phyloP scores from a whole-genome alignment of 2,329 filamentous ascomycete genomes.

The Fusarium cicatricum region DNA sequence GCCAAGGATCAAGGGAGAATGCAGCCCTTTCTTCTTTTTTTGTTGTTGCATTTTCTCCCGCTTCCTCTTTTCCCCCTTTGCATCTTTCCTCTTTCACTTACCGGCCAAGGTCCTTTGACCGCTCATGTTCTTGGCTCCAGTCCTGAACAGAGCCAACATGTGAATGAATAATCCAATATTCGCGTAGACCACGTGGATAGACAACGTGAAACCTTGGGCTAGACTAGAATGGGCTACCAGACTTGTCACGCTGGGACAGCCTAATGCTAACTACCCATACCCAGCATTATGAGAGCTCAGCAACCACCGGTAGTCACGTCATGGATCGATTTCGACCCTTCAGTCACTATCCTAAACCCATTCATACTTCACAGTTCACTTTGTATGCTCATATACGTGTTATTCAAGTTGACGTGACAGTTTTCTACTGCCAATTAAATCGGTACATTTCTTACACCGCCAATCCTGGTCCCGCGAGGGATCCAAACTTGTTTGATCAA shows the following conservation, averaged over 20 bases:
- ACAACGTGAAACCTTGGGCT: too few relatives aligned
- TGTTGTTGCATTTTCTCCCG: neutral
- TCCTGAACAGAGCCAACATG: too few relatives aligned
- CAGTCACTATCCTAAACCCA: neutral
- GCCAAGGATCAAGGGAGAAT: constrained; percentile 24
- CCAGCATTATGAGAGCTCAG: too few relatives aligned
- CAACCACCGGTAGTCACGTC: too few relatives aligned
- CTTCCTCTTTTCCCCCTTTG: neutral
- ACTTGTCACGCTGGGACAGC: too few relatives aligned
- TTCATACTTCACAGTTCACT: neutral
- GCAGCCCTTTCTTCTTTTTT: neutral
- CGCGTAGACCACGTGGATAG: too few relatives aligned
- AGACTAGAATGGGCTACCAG: too few relatives aligned
- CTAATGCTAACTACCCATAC: too few relatives aligned
- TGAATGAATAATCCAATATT: too few relatives aligned
- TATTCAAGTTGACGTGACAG: constrained; percentile 23
- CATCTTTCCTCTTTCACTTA: neutral
- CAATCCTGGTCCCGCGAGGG: constrained; percentile 40
- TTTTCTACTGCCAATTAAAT: constrained; percentile 25
- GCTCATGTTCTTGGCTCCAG: too few relatives aligned
- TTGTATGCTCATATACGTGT: neutral
- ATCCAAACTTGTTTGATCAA: constrained; percentile 26
- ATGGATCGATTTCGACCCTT: too few relatives aligned
- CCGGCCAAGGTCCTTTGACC: neutral
- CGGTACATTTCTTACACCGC: constrained; percentile 35